Evolutionary conservation across 805 yeast species (phyloP).

Genomic region (Komagataella pastoris): DNA sequence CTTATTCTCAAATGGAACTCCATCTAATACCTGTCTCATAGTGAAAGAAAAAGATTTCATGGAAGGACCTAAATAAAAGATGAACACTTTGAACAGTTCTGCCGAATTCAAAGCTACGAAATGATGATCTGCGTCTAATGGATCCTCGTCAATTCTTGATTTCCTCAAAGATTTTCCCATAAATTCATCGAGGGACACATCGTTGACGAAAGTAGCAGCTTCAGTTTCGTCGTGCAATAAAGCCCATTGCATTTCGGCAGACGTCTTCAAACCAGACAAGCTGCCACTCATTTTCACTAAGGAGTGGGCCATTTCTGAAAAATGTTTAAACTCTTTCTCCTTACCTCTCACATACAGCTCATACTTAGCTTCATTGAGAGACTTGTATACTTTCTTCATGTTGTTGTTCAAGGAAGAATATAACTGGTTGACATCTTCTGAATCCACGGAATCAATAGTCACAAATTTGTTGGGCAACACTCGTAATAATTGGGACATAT

Average conservation of each 20-base stretch:
- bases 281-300: slow-evolving; percentile 39
- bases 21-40: slow-evolving; percentile 43
- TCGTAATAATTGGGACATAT: slow-evolving; percentile 35
- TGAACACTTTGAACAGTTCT: slow-evolving; percentile 53
- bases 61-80: slow-evolving; percentile 60
- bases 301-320: slow-evolving; percentile 33
- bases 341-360: slow-evolving; percentile 44
- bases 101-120: slow-evolving; percentile 14
- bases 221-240: slow-evolving; percentile 25
- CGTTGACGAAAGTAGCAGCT: slow-evolving; percentile 1
- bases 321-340: slow-evolving; percentile 35
- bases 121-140: slow-evolving; percentile 6
- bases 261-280: slow-evolving; percentile 53
- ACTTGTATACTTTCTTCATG: slow-evolving; percentile 22
- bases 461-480: slow-evolving; percentile 34
- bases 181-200: slow-evolving; percentile 6
- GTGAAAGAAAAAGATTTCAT: slow-evolving; percentile 54
- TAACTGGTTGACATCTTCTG: slow-evolving; percentile 22
- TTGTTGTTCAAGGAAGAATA: slow-evolving; percentile 25
- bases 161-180: background rate
- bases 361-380: slow-evolving; percentile 45
- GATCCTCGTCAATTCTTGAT: background rate
- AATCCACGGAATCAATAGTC: slow-evolving; percentile 29
- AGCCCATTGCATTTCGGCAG: slow-evolving; percentile 55
- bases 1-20: slow-evolving; percentile 37